phyloP scores from a whole-genome alignment of 169 alveolate genomes.

The Babesia caballi region DNA sequence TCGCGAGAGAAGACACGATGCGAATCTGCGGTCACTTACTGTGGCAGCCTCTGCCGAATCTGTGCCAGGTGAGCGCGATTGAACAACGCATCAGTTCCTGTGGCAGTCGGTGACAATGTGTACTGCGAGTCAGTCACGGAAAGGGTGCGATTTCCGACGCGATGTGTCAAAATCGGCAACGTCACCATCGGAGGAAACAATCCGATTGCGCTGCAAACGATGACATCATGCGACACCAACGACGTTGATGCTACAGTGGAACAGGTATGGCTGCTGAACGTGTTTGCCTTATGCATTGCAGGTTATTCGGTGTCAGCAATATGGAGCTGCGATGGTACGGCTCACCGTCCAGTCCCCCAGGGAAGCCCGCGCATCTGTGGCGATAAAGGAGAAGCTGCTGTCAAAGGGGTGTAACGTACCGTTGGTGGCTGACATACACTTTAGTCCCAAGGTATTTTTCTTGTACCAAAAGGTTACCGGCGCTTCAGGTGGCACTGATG shows the following conservation, averaged over 20 bases:
- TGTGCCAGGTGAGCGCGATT: neutral
- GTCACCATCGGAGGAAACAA: conserved; percentile 75
- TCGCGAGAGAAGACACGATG: too few relatives aligned
- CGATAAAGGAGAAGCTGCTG: conserved; percentile 67
- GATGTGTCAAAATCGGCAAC: conserved; percentile 72
- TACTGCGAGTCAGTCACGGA: conserved; percentile 71
- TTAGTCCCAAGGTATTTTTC: conserved; percentile 68
- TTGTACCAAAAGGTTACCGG: too few relatives aligned
- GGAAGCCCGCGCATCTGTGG: conserved; percentile 73
- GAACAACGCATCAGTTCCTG: neutral
- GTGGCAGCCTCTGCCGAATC: neutral
- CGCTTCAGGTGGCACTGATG: conserved; percentile 72
- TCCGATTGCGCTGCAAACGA: conserved; percentile 80
- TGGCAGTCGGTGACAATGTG: conserved; percentile 19
- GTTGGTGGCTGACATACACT: conserved; percentile 83
- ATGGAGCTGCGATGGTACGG: conserved; percentile 78
- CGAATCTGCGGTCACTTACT: too few relatives aligned
- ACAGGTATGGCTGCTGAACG: conserved; percentile 43
- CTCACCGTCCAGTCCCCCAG: conserved; percentile 80
- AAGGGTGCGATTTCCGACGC: conserved; percentile 69
- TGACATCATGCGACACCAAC: conserved; percentile 78
- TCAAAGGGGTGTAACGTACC: conserved; percentile 71
- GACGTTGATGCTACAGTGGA: conserved; percentile 77
- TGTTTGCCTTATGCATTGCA: neutral
- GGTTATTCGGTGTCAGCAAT: conserved; percentile 72